Evolutionary conservation across 2,329 filamentous ascomycete genomes (phyloP).

Genomic region (Sphaerulina musiva): DNA sequence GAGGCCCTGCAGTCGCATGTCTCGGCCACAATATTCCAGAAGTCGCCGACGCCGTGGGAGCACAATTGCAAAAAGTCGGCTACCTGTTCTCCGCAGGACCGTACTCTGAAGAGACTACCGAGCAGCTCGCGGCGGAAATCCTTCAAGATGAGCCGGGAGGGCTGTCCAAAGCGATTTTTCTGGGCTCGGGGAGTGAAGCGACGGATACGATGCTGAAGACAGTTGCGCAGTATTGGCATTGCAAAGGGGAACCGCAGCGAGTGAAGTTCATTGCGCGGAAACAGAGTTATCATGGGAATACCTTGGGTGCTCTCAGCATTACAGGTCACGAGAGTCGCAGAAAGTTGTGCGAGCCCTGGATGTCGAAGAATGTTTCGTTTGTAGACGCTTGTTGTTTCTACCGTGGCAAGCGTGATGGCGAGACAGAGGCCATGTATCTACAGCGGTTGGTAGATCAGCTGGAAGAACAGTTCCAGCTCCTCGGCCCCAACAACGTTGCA

Average conservation of each 20-base stretch:
- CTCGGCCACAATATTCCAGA: background rate
- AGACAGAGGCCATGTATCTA: constrained; percentile 39
- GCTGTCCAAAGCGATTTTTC: constrained; percentile 13
- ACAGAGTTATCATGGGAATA: constrained; percentile 47
- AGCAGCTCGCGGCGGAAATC: constrained; percentile 45
- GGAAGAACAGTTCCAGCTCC: constrained; percentile 42
- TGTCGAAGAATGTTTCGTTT: constrained; percentile 26
- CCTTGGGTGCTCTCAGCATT: constrained; percentile 42
- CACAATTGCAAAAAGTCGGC: background rate
- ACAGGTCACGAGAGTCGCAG: constrained; percentile 28
- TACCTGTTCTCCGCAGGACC: constrained; percentile 4
- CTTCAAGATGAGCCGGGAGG: constrained; percentile 35
- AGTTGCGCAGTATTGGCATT: constrained; percentile 44
- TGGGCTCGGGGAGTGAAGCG: constrained; percentile 33
- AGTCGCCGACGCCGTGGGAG: background rate
- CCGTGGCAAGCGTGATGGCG: constrained; percentile 29
- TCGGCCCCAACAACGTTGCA: constrained; percentile 43
- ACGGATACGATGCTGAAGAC: constrained; percentile 45
- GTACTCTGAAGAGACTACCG: constrained; percentile 32
- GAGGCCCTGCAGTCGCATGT: constrained; percentile 1
- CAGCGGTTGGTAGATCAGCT: constrained; percentile 40
- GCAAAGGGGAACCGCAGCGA: constrained; percentile 33
- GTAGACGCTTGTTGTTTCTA: constrained; percentile 32
- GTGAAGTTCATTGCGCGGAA: constrained; percentile 39
- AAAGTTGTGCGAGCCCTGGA: background rate